Base-by-base conservation (phyloP, 2,329 filamentous ascomycete genomes). In the Exophiala phaeomuriformis region DNA sequence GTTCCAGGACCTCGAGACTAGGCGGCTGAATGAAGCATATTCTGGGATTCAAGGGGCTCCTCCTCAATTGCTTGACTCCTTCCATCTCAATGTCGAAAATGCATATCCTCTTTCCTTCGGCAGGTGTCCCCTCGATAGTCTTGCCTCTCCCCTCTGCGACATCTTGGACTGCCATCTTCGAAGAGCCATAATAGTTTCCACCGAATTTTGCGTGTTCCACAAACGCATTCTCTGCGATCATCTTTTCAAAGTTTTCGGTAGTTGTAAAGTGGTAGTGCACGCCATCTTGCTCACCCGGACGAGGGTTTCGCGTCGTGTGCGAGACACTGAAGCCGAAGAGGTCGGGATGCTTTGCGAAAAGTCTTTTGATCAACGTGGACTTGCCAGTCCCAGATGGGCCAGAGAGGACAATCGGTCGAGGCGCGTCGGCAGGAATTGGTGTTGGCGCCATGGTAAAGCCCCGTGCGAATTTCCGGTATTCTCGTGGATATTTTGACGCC, bases 61-160 rank as follows among this genome's bases (percentile, higher is more conserved):
- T 79, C 70, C 90, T 89, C 65, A 96, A 87, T 72, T 96, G 90
- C 75, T 95, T 95, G 54, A 96, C 90, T 56, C 90, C 90, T 79
- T 83, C 90, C 88, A 96, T 95, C 77, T 96, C 91, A 67, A 96
- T 97, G 69, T 97, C 91, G 62, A 96, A 75, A 45, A 96, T 83
- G 57, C 90, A 91, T 40, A 90, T 81, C 65, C 78, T 79, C 47
- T 83, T 85, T 72, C 84, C 81, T 66, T 89, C 44, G 4, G 60
- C 61, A 4, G 55, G 51, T 7, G 30, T 51, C 4, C 60, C 61
- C 35, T 62, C 60, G 19, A 64, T 62, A 37, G 48, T 56, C 49
- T 64, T 64, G 37, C 62, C 62, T 53, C 83, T 85, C 72, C 84
- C 81, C 56, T 81, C 79, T 1, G 79, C 79, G 68, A 90, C 83